phyloP scores from a whole-genome alignment of 192 early-diverging fungal species.

The Backusella parvicylindrica region DNA sequence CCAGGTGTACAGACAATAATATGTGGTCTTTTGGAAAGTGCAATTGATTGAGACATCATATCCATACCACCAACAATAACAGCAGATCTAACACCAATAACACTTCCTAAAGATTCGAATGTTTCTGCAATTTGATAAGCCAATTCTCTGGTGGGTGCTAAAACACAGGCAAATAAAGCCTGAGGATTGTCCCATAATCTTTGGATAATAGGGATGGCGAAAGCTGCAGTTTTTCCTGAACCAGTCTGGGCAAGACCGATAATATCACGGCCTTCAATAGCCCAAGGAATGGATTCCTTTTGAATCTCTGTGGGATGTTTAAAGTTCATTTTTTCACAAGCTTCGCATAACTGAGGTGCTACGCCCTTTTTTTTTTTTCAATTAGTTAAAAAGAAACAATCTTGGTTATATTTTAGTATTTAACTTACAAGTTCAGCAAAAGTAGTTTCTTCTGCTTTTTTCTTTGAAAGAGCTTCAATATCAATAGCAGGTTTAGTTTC shows the following conservation, averaged over 20 bases:
- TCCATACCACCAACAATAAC: constrained; percentile 97
- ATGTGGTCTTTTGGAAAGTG: constrained; percentile 92
- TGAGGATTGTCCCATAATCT: constrained; percentile 85
- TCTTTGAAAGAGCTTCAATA: constrained; percentile 20
- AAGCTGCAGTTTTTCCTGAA: constrained; percentile 86
- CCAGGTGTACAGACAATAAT: constrained; percentile 95
- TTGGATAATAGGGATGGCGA: constrained; percentile 83
- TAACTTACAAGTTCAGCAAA: constrained; percentile 34
- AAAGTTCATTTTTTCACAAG: constrained; percentile 85
- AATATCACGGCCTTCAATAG: constrained; percentile 87
- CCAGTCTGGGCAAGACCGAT: constrained; percentile 99
- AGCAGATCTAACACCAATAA: constrained; percentile 88
- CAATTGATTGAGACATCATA: constrained; percentile 94
- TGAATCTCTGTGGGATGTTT: constrained; percentile 93
- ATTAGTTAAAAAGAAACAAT: neutral
- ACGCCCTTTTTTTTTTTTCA: constrained; percentile 56
- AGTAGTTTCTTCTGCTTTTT: constrained; percentile 22
- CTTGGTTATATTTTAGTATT: neutral
- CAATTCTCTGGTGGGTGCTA: constrained; percentile 96
- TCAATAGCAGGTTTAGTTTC: constrained; percentile 7
- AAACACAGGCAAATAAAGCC: constrained; percentile 89
- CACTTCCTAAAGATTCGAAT: constrained; percentile 85
- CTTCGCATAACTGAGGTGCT: constrained; percentile 84
- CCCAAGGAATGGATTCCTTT: constrained; percentile 84
- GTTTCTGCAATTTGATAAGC: constrained; percentile 94